phyloP scores from a whole-genome alignment of 2,329 filamentous ascomycete genomes.

The Paramyrothecium roridum region DNA sequence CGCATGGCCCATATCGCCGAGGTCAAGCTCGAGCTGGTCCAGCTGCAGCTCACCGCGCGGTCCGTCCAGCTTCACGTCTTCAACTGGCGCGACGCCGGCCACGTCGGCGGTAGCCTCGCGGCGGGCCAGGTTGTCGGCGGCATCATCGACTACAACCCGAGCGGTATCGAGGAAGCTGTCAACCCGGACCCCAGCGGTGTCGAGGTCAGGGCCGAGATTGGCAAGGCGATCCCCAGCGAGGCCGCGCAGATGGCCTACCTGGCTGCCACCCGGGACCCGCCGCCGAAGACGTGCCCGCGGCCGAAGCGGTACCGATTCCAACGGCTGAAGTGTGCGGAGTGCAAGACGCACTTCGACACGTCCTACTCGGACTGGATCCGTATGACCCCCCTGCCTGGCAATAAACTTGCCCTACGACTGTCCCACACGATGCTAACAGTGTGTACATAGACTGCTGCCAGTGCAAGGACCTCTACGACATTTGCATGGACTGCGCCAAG shows the following conservation, averaged over 20 bases:
- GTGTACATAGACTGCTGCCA: not conserved
- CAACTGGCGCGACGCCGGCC: not conserved
- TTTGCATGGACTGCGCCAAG: not conserved
- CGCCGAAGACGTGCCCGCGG: not conserved
- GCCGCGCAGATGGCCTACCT: not conserved
- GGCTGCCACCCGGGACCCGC: not conserved
- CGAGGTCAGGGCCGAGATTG: not conserved
- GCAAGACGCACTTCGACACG: not conserved
- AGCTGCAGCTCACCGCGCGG: not conserved
- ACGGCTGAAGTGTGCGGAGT: not conserved
- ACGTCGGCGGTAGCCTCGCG: not conserved
- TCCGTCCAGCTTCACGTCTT: not conserved
- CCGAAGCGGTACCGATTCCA: not conserved
- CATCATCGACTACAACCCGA: not conserved
- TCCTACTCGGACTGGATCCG: not conserved
- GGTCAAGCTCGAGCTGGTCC: not conserved
- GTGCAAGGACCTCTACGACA: not conserved
- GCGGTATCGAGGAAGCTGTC: not conserved
- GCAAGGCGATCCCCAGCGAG: not conserved
- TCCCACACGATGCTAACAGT: not conserved
- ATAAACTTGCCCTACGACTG: too few species aligned
- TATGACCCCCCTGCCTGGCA: not conserved
- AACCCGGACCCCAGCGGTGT: not conserved
- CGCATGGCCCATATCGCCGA: not conserved
- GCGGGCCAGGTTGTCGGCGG: not conserved